phyloP scores from a whole-genome alignment of 768 basidiomycete species.

The Termitomyces sp. region DNA sequence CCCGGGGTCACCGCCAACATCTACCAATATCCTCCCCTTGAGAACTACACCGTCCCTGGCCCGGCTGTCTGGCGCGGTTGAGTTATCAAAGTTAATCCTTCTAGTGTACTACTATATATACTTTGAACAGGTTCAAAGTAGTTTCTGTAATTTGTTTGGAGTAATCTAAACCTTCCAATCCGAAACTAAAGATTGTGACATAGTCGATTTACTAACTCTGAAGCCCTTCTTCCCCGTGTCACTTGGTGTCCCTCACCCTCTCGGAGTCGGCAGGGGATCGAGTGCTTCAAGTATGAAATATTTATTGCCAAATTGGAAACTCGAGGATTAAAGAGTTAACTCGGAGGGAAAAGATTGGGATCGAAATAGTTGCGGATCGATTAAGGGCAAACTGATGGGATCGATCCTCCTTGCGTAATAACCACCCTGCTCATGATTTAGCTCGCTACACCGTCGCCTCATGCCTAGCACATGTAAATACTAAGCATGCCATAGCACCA shows the following conservation, averaged over 20 bases:
- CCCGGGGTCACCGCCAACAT: constrained; percentile 42
- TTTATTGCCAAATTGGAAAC: neutral
- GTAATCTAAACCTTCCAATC: neutral
- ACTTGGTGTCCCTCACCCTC: too few relatives aligned
- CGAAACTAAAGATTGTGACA: too few relatives aligned
- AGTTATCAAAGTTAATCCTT: neutral
- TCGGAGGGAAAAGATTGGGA: neutral
- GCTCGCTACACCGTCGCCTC: neutral
- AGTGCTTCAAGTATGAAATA: neutral
- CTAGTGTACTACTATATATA: neutral
- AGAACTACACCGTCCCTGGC: constrained; percentile 34
- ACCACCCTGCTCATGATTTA: neutral
- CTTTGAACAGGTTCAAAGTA: constrained; percentile 6
- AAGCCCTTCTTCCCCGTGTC: too few relatives aligned
- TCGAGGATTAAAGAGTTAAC: too few relatives aligned
- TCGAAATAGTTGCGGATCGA: neutral
- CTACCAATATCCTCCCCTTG: constrained; percentile 32
- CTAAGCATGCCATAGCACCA: neutral
- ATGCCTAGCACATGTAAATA: neutral
- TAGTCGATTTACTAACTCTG: too few relatives aligned
- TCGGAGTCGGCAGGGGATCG: too few relatives aligned
- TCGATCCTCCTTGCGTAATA: neutral
- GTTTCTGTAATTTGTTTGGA: neutral
- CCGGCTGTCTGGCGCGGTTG: constrained; percentile 24
- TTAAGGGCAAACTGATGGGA: neutral